A percentile compares a stretch with the other conserved stretches of the same genome.
These are phyloP conservation scores for Lecanicillium sp. DNA, from an alignment of 2,329 filamentous ascomycete genomes.

Conservation along the genomic window DNA sequence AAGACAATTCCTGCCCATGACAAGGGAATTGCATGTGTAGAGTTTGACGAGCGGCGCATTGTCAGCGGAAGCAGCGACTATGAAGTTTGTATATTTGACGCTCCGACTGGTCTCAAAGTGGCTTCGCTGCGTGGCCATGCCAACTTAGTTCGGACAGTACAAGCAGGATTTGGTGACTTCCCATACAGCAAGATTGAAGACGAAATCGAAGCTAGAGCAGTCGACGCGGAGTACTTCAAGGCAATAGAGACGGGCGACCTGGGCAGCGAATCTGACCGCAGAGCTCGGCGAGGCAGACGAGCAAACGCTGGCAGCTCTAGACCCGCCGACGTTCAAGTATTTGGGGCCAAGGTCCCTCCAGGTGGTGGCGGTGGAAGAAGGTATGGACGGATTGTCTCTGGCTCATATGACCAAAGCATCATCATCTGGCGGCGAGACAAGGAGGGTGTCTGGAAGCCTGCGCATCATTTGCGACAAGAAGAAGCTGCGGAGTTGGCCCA, in stretches of 20 bases:
- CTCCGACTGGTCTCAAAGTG: conserved; percentile 76
- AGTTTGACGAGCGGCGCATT: conserved; percentile 88
- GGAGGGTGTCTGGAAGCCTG: conserved; percentile 75
- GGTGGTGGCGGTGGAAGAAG: conserved; percentile 83
- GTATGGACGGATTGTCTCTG: conserved; percentile 92
- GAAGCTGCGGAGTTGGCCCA: conserved; percentile 51
- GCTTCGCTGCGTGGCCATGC: conserved; percentile 76
- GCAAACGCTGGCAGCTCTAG: conserved; percentile 65
- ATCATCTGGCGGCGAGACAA: conserved; percentile 88
- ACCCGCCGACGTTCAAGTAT: conserved; percentile 67
- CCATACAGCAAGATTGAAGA: conserved; percentile 73
- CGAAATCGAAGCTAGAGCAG: conserved; percentile 58
- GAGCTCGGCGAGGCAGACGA: conserved; percentile 28
- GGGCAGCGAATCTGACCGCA: conserved; percentile 23
- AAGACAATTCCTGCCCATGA: conserved; percentile 78
- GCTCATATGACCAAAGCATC: conserved; percentile 91
- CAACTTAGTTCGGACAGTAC: conserved; percentile 84
- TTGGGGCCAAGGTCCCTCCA: conserved; percentile 80
- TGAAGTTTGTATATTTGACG: conserved; percentile 91
- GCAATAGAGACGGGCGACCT: conserved; percentile 45
- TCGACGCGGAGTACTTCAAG: conserved; percentile 66
- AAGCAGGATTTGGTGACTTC: conserved; percentile 87
- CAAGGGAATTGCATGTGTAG: conserved; percentile 95
- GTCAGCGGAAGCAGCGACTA: conserved; percentile 96
- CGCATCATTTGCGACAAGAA: conserved; percentile 67